phyloP scores from a whole-genome alignment of 2,329 filamentous ascomycete species.

The Penicillium sp. region DNA sequence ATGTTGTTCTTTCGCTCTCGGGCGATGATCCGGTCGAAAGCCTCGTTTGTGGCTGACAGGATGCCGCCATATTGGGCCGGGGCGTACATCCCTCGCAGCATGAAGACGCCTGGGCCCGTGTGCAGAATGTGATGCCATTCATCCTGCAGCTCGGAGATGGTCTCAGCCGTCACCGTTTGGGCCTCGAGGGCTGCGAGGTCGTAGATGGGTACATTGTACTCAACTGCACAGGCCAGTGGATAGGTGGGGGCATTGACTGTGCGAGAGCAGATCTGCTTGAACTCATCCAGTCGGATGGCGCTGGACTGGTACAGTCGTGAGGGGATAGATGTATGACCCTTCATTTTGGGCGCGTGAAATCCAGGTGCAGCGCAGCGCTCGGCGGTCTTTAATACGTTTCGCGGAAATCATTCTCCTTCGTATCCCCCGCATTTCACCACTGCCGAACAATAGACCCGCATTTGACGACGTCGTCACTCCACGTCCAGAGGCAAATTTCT shows the following conservation, averaged over 20 bases:
- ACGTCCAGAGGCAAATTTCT: not conserved
- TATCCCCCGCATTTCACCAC: slow-evolving; percentile 15
- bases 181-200: slow-evolving; percentile 41
- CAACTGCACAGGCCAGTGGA: slow-evolving; percentile 47
- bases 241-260: slow-evolving; percentile 42
- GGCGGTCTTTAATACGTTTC: not conserved
- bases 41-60: slow-evolving; percentile 49
- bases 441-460: slow-evolving; percentile 11
- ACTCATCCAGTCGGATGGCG: slow-evolving; percentile 37
- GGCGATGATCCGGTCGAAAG: slow-evolving; percentile 52
- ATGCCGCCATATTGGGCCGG: slow-evolving; percentile 34
- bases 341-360: too few relatives aligned
- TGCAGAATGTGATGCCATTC: slow-evolving; percentile 60
- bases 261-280: slow-evolving; percentile 48
- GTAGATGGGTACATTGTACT: slow-evolving; percentile 58
- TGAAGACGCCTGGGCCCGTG: slow-evolving; percentile 58
- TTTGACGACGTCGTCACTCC: not conserved
- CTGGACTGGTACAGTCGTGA: slow-evolving; percentile 24
- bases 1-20: slow-evolving; percentile 38
- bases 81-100: slow-evolving; percentile 54
- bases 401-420: slow-evolving; percentile 21
- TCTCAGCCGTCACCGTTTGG: slow-evolving; percentile 24
- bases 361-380: too few relatives aligned
- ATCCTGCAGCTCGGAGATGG: slow-evolving; percentile 51
- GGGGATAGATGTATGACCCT: slow-evolving; percentile 11